Evolutionary conservation across 2,329 filamentous ascomycete genomes (phyloP).

Genomic region (Blumeriella jaapii): DNA sequence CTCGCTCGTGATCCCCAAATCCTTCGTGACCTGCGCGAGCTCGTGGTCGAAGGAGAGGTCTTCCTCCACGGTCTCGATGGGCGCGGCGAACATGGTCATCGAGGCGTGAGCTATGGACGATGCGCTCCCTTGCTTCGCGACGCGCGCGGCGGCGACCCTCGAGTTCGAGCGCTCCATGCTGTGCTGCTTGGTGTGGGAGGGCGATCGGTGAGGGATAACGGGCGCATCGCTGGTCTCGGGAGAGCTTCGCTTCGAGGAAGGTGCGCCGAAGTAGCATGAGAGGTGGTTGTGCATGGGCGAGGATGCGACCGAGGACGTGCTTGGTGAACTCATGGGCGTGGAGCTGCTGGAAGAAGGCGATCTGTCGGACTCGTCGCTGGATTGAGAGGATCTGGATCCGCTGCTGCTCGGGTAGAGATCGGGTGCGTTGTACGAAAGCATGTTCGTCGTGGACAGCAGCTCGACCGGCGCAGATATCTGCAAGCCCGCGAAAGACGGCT

Average conservation of each 20-base stretch:
- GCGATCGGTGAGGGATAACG: conserved; percentile 62
- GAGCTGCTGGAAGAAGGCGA: conserved; percentile 35
- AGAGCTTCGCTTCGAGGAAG: conserved; percentile 26
- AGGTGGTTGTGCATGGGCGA: conserved; percentile 49
- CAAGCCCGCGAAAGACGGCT: conserved; percentile 29
- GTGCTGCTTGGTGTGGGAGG: conserved; percentile 84
- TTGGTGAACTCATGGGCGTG: conserved; percentile 34
- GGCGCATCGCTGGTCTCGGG: conserved; percentile 38
- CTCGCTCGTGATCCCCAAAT: conserved; percentile 54
- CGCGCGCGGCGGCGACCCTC: conserved; percentile 40
- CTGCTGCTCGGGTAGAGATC: conserved; percentile 45
- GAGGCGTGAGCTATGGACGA: conserved; percentile 45
- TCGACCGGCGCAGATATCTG: conserved; percentile 84
- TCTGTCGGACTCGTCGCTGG: conserved; percentile 62
- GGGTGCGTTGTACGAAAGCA: conserved; percentile 89
- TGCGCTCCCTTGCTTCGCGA: conserved; percentile 44
- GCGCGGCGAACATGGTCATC: conserved; percentile 22
- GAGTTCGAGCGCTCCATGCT: conserved; percentile 58
- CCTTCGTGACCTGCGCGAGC: conserved; percentile 84
- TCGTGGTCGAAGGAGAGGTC: conserved; percentile 77
- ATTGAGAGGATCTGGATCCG: conserved; percentile 32
- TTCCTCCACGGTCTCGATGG: conserved; percentile 20
- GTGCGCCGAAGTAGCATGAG: conserved; percentile 48
- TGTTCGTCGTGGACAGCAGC: conserved; percentile 88
- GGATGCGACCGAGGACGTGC: conserved; percentile 31